Evolutionary conservation across 805 yeast species (phyloP), one percentile per base, ranked within the genome.

Genomic region (Candida yuanshanica): DNA sequence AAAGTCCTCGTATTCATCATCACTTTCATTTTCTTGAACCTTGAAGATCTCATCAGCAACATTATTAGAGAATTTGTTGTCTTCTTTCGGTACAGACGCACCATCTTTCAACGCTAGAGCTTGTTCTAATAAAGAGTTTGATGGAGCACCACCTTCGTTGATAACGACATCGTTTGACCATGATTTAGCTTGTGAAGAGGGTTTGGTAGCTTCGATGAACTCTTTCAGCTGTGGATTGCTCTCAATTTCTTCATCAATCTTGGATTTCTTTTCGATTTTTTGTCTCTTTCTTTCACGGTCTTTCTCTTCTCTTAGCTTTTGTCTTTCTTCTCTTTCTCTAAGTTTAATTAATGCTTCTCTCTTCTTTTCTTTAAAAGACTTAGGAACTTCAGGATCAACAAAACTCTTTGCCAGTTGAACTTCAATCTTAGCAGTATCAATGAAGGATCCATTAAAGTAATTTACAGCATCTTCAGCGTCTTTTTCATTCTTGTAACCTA

Each of bases 391-490:
- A 3, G 95, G 90, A 62, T 89, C 96, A 26, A 85, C 81, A 64
- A 87, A 81, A 32, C 91, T 75, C 63, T 86, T 87, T 2, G 99
- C 99, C 39, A 83, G 55, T 31, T 78, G 78, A 12, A 93, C 98
- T 35, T 78, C 79, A 16, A 93, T 74, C 51, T 75, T 77, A 2
- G 95, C 72, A 1, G 97, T 89, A 54, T 87, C 93, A 43, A 93
- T 79, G 59, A 79, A 93, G 1, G 95, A 76, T 7, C 75, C 71
- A 63, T 93, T 70, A 62, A 83, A 90, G 61, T 75, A 88, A 36
- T 66, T 70, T 7, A 81, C 91, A 0, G 96, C 96, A 35, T 69
- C 74, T 37, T 72, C 76, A 1, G 99, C 98, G 53, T 85, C 95
- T 11, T 65, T 71, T 16, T 64, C 69, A n/a, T 79, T 69, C 53